Evolutionary conservation across 176 grass and related monocot genomes (phyloP).

Genomic region (Carex littledalei): DNA sequence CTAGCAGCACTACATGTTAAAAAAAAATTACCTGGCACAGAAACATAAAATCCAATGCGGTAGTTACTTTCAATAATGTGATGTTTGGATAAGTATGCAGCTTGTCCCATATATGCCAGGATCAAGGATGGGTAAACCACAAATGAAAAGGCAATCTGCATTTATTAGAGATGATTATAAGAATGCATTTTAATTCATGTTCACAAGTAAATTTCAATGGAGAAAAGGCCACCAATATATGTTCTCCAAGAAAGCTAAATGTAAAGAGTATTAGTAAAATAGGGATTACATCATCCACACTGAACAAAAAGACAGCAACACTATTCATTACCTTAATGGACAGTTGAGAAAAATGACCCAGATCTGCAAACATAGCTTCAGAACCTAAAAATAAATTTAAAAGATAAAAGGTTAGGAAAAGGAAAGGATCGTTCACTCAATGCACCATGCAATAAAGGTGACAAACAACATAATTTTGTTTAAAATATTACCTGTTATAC

Average conservation of each 20-base stretch:
- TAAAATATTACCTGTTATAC: constrained; percentile 69
- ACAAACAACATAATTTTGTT: background rate
- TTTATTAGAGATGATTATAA: background rate
- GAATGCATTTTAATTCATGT: background rate
- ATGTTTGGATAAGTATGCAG: constrained; percentile 91
- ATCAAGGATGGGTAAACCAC: constrained; percentile 97
- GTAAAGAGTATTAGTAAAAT: background rate
- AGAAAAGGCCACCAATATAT: background rate
- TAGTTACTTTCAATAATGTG: constrained; percentile 79
- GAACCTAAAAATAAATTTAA: constrained; percentile 74
- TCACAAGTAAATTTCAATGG: background rate
- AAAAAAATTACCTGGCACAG: constrained; percentile 75
- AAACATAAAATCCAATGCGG: constrained; percentile 91
- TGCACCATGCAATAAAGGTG: background rate
- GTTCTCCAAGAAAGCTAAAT: constrained; percentile 9
- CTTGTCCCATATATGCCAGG: constrained; percentile 98
- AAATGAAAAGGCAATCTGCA: constrained; percentile 91
- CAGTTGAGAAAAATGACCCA: constrained; percentile 91
- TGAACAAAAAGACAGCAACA: background rate
- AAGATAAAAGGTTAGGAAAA: background rate
- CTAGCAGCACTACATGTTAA: background rate
- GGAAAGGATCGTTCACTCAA: background rate
- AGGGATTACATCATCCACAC: background rate
- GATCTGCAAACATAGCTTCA: constrained; percentile 98
- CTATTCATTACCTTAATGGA: constrained; percentile 76